phyloP scores from a whole-genome alignment of 2,329 filamentous ascomycete genomes.

The Fonsecaea pedrosoi region DNA sequence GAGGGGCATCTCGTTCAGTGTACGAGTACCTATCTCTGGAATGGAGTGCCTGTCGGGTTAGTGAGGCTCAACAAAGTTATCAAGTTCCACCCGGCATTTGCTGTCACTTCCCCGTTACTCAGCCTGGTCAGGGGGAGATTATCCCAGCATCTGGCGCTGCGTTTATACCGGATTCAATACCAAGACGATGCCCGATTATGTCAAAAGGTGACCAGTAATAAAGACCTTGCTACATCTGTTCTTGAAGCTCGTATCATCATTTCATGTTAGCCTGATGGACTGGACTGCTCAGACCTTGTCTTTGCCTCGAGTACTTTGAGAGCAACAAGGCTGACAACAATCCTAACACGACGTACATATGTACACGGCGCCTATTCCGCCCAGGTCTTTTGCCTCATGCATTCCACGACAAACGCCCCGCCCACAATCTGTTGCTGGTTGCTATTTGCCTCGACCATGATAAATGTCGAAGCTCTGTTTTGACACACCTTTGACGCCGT shows the following conservation, averaged over 20 bases:
- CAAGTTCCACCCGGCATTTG: background rate
- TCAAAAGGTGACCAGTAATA: background rate
- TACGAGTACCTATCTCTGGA: background rate
- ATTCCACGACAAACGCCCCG: conserved; percentile 10
- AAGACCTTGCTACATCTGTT: background rate
- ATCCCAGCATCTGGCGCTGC: background rate
- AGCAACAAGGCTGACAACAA: conserved; percentile 16
- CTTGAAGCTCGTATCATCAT: conserved; percentile 30
- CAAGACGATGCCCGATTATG: background rate
- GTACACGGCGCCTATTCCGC: conserved; percentile 22
- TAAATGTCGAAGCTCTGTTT: conserved; percentile 1
- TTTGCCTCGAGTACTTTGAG: background rate
- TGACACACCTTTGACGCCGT: conserved; percentile 16
- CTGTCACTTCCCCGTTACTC: background rate
- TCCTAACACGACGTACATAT: conserved; percentile 30
- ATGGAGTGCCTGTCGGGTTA: background rate
- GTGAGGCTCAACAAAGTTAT: conserved; percentile 3
- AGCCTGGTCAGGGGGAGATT: background rate
- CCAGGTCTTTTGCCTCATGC: conserved; percentile 17
- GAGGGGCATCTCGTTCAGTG: background rate
- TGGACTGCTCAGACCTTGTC: conserved; percentile 5
- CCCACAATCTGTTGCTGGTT: conserved; percentile 17
- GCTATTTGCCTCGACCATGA: conserved; percentile 14
- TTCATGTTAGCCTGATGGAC: conserved; percentile 20
- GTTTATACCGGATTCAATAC: background rate